A percentile compares a stretch with the other conserved stretches of the same genome.
phyloP scores from a whole-genome alignment of 2,329 filamentous ascomycete genomes.

The Fusarium palustre region DNA sequence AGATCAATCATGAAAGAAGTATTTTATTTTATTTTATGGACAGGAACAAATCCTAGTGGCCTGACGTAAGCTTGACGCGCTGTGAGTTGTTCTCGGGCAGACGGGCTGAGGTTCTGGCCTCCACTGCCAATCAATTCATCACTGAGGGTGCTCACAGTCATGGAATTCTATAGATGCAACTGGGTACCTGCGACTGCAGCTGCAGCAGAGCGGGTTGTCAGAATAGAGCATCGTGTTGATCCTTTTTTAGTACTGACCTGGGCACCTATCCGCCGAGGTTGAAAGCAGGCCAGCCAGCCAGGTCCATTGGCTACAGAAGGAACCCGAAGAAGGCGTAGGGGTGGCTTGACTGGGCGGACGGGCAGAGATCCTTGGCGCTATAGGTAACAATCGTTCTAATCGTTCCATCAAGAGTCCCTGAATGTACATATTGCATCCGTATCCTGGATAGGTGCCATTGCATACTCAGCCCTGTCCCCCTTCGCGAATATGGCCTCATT shows the following conservation, averaged over 20 bases:
- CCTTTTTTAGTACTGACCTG: slow-evolving; percentile 29
- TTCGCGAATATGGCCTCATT: slow-evolving; percentile 18
- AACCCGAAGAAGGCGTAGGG: neutral
- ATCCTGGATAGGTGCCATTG: neutral
- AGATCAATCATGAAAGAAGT: neutral
- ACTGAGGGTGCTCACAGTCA: neutral
- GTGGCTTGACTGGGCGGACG: neutral
- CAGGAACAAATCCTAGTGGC: neutral
- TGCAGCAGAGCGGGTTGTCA: neutral
- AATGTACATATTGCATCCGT: neutral
- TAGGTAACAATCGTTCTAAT: slow-evolving; percentile 1
- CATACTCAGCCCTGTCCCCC: slow-evolving; percentile 1
- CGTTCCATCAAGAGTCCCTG: slow-evolving; percentile 7
- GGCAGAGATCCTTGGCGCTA: slow-evolving; percentile 13
- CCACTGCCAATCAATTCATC: slow-evolving; percentile 25
- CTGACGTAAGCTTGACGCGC: slow-evolving; percentile 40
- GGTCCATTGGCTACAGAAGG: neutral
- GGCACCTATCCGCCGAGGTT: slow-evolving; percentile 1
- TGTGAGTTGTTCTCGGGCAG: slow-evolving; percentile 36
- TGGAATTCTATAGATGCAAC: slow-evolving; percentile 9
- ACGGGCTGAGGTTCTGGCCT: slow-evolving; percentile 24
- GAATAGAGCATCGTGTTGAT: slow-evolving; percentile 26
- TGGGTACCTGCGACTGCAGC: neutral
- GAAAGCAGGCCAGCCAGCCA: neutral
- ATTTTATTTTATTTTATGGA: neutral